A percentile compares a stretch with the other conserved stretches of the same genome.
Conservation (phyloP, 1,139 yeast genomes). For the Lodderomyces metapsilosis region DNA sequence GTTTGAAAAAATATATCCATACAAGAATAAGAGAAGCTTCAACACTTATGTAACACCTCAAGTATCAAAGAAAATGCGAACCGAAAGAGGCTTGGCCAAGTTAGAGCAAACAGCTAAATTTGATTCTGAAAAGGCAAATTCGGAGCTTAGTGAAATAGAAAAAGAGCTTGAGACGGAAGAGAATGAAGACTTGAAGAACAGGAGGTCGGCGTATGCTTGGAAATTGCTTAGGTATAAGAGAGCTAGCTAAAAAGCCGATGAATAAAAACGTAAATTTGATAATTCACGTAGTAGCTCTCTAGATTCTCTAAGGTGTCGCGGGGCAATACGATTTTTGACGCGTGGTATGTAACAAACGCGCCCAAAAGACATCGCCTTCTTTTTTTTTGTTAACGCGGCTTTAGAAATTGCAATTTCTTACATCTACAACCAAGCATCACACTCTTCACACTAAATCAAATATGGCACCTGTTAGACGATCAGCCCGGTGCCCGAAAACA, state of each 20-base stretch:
- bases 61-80: constrained; percentile 41
- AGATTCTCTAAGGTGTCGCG: too few species aligned
- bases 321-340: too few species aligned
- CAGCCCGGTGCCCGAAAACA: constrained; percentile 1
- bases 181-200: not conserved
- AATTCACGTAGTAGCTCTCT: too few species aligned
- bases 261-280: too few species aligned
- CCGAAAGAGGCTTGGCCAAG: constrained; percentile 7
- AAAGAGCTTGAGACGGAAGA: not conserved
- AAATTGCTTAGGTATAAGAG: constrained; percentile 1
- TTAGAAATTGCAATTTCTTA: too few species aligned
- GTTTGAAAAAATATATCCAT: constrained; percentile 21
- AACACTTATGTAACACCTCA: constrained; percentile 46
- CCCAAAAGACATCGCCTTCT: too few species aligned
- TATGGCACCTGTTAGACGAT: constrained; percentile 5
- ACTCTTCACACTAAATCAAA: not conserved
- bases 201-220: not conserved
- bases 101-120: constrained; percentile 8
- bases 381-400: too few species aligned
- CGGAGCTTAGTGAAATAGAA: not conserved
- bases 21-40: constrained; percentile 37
- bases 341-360: too few species aligned
- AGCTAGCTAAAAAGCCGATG: too few species aligned
- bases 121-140: constrained; percentile 10
- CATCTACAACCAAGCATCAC: too few species aligned